These are phyloP conservation scores for Yarrowia hollandica DNA, from an alignment of 805 yeast genomes.

Conservation along the genomic window DNA sequence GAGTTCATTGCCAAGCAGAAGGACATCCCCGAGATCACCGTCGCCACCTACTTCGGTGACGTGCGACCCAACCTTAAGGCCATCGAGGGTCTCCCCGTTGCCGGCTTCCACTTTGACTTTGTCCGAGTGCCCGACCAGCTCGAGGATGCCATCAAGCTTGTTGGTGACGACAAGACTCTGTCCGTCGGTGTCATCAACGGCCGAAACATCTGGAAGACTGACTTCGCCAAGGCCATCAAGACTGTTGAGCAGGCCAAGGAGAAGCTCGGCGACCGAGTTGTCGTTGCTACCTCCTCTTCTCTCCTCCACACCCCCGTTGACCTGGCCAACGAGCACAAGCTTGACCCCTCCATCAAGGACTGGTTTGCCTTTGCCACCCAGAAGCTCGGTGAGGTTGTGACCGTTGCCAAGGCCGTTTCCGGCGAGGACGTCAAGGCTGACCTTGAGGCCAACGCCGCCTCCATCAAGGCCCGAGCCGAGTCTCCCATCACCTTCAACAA, in stretches of 20 bases:
- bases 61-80: constrained; percentile 94
- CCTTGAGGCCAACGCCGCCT: constrained; percentile 81
- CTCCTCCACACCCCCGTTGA: constrained; percentile 98
- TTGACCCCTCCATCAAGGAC: constrained; percentile 87
- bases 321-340: constrained; percentile 85
- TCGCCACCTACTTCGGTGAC: constrained; percentile 97
- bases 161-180: constrained; percentile 69
- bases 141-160: constrained; percentile 69
- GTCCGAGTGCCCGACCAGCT: constrained; percentile 96
- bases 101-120: constrained; percentile 95
- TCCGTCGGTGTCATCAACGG: constrained; percentile 98
- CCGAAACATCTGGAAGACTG: constrained; percentile 99
- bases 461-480: constrained; percentile 79
- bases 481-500: constrained; percentile 90
- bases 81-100: constrained; percentile 84
- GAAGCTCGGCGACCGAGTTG: constrained; percentile 74
- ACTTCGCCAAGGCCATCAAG: constrained; percentile 82
- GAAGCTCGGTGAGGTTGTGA: constrained; percentile 88
- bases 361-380: constrained; percentile 99
- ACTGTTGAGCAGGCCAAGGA: constrained; percentile 79
- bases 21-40: constrained; percentile 72
- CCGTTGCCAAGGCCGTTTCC: constrained; percentile 81
- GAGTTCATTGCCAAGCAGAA: constrained; percentile 66
- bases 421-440: constrained; percentile 62
- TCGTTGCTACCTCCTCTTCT: constrained; percentile 94